Base-by-base conservation (phyloP, 2,329 filamentous ascomycete genomes). In the Podosphaera aphanis region DNA sequence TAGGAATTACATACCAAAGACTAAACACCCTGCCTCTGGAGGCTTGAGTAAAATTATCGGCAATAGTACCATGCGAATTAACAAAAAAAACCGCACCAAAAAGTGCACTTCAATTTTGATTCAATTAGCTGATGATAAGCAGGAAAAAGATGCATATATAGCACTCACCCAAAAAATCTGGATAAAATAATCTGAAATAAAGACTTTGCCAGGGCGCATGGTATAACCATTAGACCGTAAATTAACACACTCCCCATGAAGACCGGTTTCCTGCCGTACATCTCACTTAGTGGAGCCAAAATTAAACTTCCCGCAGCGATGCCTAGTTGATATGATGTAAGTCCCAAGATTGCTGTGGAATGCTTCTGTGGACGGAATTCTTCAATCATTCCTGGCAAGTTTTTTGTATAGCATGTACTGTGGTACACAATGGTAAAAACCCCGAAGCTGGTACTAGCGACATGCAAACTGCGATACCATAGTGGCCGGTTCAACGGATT, bases 21-120 rank as follows among this genome's bases (percentile, higher is more conserved):
- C 77, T 83, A 61, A 93, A 83, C 37, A 79, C 79, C n/a, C 90
- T 63, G 2, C 83, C 83, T 15, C 86, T 75, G 55, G 81, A 75
- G 43, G 92, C 75, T 40, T 88, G 82, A 13, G 71, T 69, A n/a
- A 83, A 76, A 43, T 93, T 78, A 59, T 94, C 86, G 23, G 81
- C 77, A 10, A 93, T 72, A 6, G 78, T 83, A 2, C 85, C 86
- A 0, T 85, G 83, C 1, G 79, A 74, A 57, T 92, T 93, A 11
- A 77, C 74, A 21, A 93, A 77, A 73, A 92, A 80, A 37, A 80
- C 83, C 5, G 82, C 73, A 2, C 83, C 80, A 44, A 77, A 83
- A 46, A 84, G 61, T 6, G 78, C 79, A 25, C 66, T 50, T 55
- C 54, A n/a, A n/a, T 11, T n/a, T 11, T n/a, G 15, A 11, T 33